phyloP scores from a whole-genome alignment of 306 rosid genomes.

The Castanopsis chinensis region DNA sequence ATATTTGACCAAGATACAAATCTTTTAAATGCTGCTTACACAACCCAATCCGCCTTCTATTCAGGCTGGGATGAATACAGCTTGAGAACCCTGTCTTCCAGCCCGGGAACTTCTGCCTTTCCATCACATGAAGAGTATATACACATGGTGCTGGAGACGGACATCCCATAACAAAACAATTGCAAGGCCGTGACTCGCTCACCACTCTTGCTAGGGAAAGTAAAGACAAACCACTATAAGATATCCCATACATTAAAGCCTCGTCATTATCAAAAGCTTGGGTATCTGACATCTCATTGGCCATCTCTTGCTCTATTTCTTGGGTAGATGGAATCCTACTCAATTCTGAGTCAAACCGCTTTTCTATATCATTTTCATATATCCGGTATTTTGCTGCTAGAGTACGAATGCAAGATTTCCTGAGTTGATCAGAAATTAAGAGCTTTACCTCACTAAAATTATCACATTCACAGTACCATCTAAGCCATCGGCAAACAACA shows the following conservation, averaged over 20 bases:
- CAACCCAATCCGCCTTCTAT: slow-evolving; percentile 65
- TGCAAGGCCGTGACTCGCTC: slow-evolving; percentile 68
- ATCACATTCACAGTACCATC: slow-evolving; percentile 63
- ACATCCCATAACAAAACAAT: slow-evolving; percentile 78
- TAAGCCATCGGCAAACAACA: slow-evolving; percentile 72
- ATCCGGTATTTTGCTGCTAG: slow-evolving; percentile 77
- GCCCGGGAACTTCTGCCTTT: slow-evolving; percentile 86
- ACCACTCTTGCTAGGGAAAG: slow-evolving; percentile 81
- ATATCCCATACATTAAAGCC: slow-evolving; percentile 78
- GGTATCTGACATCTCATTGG: slow-evolving; percentile 32
- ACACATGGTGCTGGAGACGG: slow-evolving; percentile 64
- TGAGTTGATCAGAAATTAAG: slow-evolving; percentile 52
- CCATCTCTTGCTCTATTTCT: slow-evolving; percentile 54
- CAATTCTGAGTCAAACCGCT: slow-evolving; percentile 63
- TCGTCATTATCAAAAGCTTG: slow-evolving; percentile 62
- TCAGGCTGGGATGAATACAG: slow-evolving; percentile 87
- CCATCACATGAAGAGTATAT: slow-evolving; percentile 87
- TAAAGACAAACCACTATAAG: slow-evolving; percentile 67
- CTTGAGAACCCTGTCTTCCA: slow-evolving; percentile 92
- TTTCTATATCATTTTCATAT: slow-evolving; percentile 69
- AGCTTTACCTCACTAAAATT: slow-evolving; percentile 66
- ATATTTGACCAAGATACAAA: slow-evolving; percentile 75
- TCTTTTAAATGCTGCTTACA: slow-evolving; percentile 74
- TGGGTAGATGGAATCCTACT: slow-evolving; percentile 55
- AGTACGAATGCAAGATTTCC: slow-evolving; percentile 89